Percentiles rank a stretch among this genome's conserved stretches.
phyloP scores from a whole-genome alignment of 768 basidiomycete genomes.

The Leccinum aurantiacum region DNA sequence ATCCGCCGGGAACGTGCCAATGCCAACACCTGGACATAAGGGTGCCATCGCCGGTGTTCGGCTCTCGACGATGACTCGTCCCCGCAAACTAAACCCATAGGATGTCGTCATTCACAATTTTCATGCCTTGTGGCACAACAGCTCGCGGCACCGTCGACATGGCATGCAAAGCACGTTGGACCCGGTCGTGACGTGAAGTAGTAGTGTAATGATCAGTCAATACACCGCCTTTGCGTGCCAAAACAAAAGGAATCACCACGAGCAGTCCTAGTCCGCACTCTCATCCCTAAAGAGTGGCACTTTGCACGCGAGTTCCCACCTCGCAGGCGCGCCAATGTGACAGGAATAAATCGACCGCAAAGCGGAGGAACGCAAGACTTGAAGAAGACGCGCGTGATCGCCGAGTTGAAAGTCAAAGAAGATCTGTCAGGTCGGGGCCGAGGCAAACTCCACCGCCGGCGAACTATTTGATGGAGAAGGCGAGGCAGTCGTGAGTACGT shows the following conservation, averaged over 20 bases:
- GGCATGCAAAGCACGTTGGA: background rate
- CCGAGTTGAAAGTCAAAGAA: background rate
- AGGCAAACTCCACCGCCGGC: background rate
- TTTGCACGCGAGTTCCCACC: background rate
- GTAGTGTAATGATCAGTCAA: background rate
- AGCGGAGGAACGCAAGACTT: background rate
- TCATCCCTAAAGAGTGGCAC: background rate
- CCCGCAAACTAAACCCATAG: background rate
- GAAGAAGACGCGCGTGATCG: background rate
- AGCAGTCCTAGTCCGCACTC: background rate
- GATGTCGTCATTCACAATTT: background rate
- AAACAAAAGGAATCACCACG: background rate
- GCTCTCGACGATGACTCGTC: background rate
- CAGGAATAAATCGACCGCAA: background rate
- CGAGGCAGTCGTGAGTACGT: background rate
- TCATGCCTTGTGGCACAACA: background rate
- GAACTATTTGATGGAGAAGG: background rate
- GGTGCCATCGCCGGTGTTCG: background rate
- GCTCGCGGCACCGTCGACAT: background rate
- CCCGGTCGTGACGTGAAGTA: background rate
- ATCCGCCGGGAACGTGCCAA: background rate
- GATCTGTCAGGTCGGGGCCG: background rate
- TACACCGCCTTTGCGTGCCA: background rate
- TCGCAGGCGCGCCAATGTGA: background rate
- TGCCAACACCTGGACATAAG: background rate